Evolutionary conservation across 495 filamentous ascomycete genomes (phyloP).

Genomic region (Penicillium bialowiezense): DNA sequence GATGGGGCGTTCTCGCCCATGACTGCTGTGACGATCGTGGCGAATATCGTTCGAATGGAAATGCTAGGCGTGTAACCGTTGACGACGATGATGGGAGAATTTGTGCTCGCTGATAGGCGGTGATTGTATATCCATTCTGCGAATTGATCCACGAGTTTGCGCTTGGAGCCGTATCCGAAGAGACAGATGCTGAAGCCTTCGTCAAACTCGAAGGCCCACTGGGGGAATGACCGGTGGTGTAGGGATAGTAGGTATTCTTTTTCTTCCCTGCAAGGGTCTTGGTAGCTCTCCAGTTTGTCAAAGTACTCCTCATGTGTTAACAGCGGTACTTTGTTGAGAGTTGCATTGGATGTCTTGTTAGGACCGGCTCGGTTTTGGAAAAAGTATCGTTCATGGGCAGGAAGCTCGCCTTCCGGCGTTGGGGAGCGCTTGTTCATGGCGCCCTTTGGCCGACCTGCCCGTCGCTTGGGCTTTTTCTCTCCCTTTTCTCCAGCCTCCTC

Average conservation of each 20-base stretch:
- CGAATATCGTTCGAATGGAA: constrained; percentile 76
- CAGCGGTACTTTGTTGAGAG: constrained; percentile 67
- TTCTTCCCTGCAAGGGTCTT: constrained; percentile 70
- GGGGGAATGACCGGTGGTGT: constrained; percentile 77
- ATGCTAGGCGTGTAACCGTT: constrained; percentile 83
- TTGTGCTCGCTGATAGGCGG: constrained; percentile 26
- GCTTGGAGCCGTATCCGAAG: constrained; percentile 90
- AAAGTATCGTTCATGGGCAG: constrained; percentile 89
- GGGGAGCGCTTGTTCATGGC: constrained; percentile 67
- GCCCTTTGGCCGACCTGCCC: constrained; percentile 57
- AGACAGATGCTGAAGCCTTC: constrained; percentile 89
- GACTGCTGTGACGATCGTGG: constrained; percentile 63
- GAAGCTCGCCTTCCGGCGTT: constrained; percentile 74
- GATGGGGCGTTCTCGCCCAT: constrained; percentile 53
- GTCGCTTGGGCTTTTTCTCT: constrained; percentile 52
- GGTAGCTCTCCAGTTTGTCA: constrained; percentile 59
- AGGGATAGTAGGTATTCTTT: constrained; percentile 68
- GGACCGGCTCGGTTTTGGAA: constrained; percentile 82
- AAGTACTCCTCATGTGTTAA: constrained; percentile 93
- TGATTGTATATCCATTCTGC: constrained; percentile 65
- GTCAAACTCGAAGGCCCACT: constrained; percentile 89
- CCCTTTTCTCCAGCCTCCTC: constrained; percentile 28
- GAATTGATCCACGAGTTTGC: constrained; percentile 70
- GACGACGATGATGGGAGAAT: constrained; percentile 70
- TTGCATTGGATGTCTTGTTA: constrained; percentile 83